Evolutionary conservation across 257 asterid genomes (phyloP).

Genomic region (Coffea eugenioides): DNA sequence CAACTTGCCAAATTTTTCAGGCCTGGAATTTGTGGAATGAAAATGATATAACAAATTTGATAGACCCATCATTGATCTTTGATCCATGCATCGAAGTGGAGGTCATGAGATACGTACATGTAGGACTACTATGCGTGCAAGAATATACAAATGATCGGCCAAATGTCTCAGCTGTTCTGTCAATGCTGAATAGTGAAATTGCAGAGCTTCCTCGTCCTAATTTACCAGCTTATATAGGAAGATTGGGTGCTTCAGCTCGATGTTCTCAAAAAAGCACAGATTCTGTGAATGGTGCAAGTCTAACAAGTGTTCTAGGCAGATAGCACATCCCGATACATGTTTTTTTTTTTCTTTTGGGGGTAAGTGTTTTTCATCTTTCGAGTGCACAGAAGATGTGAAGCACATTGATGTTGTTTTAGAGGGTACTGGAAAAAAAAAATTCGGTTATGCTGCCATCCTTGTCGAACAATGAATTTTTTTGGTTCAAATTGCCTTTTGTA

Average conservation of each 20-base stretch:
- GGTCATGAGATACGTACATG: slow-evolving; percentile 51
- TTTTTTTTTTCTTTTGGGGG: too few relatives aligned
- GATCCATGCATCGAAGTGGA: slow-evolving; percentile 23
- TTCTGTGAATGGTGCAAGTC: slow-evolving; percentile 33
- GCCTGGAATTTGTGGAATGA: slow-evolving; percentile 56
- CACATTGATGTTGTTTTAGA: too few relatives aligned
- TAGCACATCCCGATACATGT: not conserved
- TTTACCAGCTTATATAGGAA: slow-evolving; percentile 34
- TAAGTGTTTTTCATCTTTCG: too few relatives aligned
- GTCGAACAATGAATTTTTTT: too few relatives aligned
- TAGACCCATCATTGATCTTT: slow-evolving; percentile 44
- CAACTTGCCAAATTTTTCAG: slow-evolving; percentile 24
- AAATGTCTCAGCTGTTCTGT: slow-evolving; percentile 38
- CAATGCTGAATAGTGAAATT: slow-evolving; percentile 52
- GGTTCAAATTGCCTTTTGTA: too few relatives aligned
- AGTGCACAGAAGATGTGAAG: too few relatives aligned
- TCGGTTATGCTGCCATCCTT: too few relatives aligned
- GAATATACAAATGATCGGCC: slow-evolving; percentile 58
- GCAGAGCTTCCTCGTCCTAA: slow-evolving; percentile 51
- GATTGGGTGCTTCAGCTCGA: slow-evolving; percentile 19
- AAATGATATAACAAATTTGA: slow-evolving; percentile 19
- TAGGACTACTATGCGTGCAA: slow-evolving; percentile 66
- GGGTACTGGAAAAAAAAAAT: too few relatives aligned
- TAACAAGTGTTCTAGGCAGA: slow-evolving; percentile 42
- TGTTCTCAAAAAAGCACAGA: slow-evolving; percentile 29